Percentiles rank a stretch among this genome's conserved stretches.
Evolutionary conservation across 441 rosid species (phyloP).

Genomic region (Daphne laureola): DNA sequence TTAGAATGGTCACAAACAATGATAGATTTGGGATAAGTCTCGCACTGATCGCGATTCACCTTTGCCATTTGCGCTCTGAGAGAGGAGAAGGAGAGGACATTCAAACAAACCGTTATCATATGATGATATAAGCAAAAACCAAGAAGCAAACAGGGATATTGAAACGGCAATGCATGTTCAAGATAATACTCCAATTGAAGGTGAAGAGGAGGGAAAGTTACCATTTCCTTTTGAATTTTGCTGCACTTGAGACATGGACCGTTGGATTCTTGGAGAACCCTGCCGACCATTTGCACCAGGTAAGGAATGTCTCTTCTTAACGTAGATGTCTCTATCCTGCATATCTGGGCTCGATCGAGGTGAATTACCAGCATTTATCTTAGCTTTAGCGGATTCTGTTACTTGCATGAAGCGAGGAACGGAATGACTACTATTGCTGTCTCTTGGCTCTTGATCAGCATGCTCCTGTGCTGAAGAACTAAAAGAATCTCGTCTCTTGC

Average conservation of each 20-base stretch:
- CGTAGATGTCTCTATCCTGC: slow-evolving; percentile 57
- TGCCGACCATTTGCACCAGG: slow-evolving; percentile 86
- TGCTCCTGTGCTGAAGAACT: slow-evolving; percentile 38
- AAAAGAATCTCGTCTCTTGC: slow-evolving; percentile 61
- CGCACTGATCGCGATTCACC: slow-evolving; percentile 37
- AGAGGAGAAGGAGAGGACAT: too few species aligned
- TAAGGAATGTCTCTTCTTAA: slow-evolving; percentile 85
- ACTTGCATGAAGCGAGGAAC: slow-evolving; percentile 94
- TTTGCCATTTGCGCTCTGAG: slow-evolving; percentile 90
- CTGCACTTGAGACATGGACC: slow-evolving; percentile 56
- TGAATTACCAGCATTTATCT: slow-evolving; percentile 66
- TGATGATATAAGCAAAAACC: neutral
- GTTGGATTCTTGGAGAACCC: slow-evolving; percentile 74
- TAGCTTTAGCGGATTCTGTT: slow-evolving; percentile 89
- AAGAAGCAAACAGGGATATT: neutral
- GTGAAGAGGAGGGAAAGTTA: slow-evolving; percentile 21
- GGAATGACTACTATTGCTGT: slow-evolving; percentile 57
- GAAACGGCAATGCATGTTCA: neutral
- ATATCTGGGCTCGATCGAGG: slow-evolving; percentile 95
- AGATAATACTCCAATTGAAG: slow-evolving; percentile 29
- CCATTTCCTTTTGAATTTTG: slow-evolving; percentile 55
- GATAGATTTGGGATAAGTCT: too few species aligned
- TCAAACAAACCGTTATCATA: slow-evolving; percentile 1
- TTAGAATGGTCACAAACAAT: too few species aligned
- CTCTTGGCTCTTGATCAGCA: slow-evolving; percentile 65